Base-by-base conservation (phyloP, 1,139 yeast genomes). In the Suhomyces atakaporum region DNA sequence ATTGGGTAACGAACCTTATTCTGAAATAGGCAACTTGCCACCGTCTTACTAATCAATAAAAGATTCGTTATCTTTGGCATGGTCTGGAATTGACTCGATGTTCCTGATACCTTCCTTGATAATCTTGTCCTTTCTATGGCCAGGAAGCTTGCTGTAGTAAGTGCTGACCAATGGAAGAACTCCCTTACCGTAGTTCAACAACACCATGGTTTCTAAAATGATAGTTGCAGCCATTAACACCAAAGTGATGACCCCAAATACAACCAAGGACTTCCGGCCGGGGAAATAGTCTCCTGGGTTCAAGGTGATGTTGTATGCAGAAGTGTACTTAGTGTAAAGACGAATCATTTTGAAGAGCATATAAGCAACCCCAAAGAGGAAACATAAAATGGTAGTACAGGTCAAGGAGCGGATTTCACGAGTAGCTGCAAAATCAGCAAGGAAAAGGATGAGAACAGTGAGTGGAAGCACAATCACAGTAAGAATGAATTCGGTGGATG, bases 401-500 rank as follows among this genome's bases (percentile, higher is more conserved):
- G 73, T 58, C 18, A 70, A 62, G 28, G 40, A 25, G 16, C 47
- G 40, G 33, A 53, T 49, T 42, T 76, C 81, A 33, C 66, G 55
- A 12, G 70, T 56, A 16, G 69, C 65, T 2, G 69, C 69, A 25
- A 63, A 47, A 40, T 71, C 69, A 36, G 74, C 66, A 16, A 63
- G 40, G 16, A 63, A 45, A 15, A 76, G 56, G 11, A 73, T 48
- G 4, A 70, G 24, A 3, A 75, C 53, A 0, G 80, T 73, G 16
- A 71, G 46, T 2, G 81, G 81, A 18, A 75, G 58, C 31, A 75
- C 77, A 20, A 69, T 62, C 13, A 75, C 62, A 0, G 81, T 76
- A 29, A 76, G 58, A 3, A 66, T 73, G 47, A 75, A 76, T 48
- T 76, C 81, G 10, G 61, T 60, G 8, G 75, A 74, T 14, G 54